These are phyloP conservation scores for Heterobasidion annosum DNA, from an alignment of 1,284 basidiomycete species.

Conservation along the genomic window DNA sequence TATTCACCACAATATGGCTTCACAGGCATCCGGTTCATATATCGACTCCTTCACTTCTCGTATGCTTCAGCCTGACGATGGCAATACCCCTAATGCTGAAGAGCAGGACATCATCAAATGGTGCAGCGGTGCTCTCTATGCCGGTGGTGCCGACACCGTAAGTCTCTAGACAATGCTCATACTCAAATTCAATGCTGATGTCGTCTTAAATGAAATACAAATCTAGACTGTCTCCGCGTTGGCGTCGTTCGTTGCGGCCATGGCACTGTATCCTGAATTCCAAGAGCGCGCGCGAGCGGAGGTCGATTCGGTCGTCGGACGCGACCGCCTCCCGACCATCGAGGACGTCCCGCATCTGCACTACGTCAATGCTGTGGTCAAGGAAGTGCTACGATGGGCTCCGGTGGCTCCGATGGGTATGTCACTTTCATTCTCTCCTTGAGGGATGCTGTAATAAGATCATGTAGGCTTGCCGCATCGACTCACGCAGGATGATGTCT, in stretches of 20 bases:
- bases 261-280: conserved; percentile 17
- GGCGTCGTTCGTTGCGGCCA: conserved; percentile 15
- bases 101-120: conserved; percentile 23
- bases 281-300: conserved; percentile 19
- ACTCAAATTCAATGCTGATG: background rate
- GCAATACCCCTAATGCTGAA: conserved; percentile 14
- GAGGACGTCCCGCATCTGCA: conserved; percentile 15
- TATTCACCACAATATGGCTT: background rate
- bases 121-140: conserved; percentile 25
- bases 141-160: conserved; percentile 39
- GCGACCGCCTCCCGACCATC: conserved; percentile 16
- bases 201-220: background rate
- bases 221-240: conserved; percentile 14
- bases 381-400: conserved; percentile 18
- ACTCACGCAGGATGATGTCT: conserved; percentile 12
- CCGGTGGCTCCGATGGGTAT: conserved; percentile 9
- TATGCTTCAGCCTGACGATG: conserved; percentile 19
- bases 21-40: conserved; percentile 21
- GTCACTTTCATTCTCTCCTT: background rate
- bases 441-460: no score
- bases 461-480: conserved; percentile 9
- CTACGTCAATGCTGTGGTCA: conserved; percentile 18
- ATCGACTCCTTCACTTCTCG: conserved; percentile 27
- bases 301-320: conserved; percentile 16
- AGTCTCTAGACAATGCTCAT: background rate